Conservation (phyloP, 2,329 filamentous ascomycete genomes). For the Colletotrichum navitas region DNA sequence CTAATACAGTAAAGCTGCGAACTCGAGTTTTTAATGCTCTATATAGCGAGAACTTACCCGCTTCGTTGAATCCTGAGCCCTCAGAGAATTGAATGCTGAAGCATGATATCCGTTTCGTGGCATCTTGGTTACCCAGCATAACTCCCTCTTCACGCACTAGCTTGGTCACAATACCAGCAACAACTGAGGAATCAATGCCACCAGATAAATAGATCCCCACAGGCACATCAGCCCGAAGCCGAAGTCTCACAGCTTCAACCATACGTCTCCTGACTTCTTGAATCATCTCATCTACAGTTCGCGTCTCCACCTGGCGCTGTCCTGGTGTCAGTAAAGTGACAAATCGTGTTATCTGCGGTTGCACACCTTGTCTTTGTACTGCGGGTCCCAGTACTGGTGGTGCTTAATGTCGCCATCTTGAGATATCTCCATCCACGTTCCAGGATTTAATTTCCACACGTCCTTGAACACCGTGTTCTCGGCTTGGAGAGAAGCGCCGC, state of each 20-base stretch:
- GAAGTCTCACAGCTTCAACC: slow-evolving; percentile 63
- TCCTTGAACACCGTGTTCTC: slow-evolving; percentile 63
- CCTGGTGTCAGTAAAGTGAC: background rate
- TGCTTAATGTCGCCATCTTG: slow-evolving; percentile 53
- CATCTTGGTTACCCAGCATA: slow-evolving; percentile 57
- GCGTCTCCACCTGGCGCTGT: slow-evolving; percentile 53
- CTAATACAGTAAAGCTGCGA: fast-evolving
- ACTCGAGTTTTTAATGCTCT: too few species aligned
- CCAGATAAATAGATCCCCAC: slow-evolving; percentile 69
- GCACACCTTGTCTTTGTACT: slow-evolving; percentile 64
- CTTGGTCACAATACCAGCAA: slow-evolving; percentile 68
- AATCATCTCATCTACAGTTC: slow-evolving; percentile 64
- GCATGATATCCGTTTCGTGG: slow-evolving; percentile 48
- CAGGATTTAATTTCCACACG: slow-evolving; percentile 59
- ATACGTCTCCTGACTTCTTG: slow-evolving; percentile 61
- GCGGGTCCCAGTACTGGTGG: slow-evolving; percentile 65
- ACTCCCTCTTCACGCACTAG: slow-evolving; percentile 60
- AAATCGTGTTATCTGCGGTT: background rate
- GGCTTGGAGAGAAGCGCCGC: slow-evolving; percentile 58
- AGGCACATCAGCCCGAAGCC: slow-evolving; percentile 68
- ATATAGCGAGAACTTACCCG: slow-evolving; percentile 46
- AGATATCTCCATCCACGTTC: slow-evolving; percentile 56
- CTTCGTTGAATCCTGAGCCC: slow-evolving; percentile 63
- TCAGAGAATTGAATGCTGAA: slow-evolving; percentile 67
- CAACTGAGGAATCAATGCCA: slow-evolving; percentile 68